Evolutionary conservation across 2,329 filamentous ascomycete genomes (phyloP), one percentile per base, ranked within the genome.

Genomic region (Trematosphaeria pertusa): DNA sequence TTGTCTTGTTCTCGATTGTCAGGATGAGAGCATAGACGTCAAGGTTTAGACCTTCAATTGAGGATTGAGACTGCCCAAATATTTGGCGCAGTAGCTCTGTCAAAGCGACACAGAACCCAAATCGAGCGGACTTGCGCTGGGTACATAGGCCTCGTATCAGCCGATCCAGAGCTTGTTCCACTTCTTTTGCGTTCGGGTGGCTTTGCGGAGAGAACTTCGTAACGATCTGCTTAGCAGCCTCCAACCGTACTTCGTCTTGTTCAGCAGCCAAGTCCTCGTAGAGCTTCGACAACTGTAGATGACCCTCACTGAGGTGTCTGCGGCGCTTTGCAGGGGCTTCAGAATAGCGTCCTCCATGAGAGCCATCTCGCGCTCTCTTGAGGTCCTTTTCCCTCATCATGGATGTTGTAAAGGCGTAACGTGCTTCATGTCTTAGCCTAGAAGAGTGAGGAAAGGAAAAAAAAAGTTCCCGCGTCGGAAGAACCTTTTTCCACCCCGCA

Each of bases 81-180:
- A 92, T 73, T 62, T 93, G 84, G 4, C 83, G 80, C 34, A 96
- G 69, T 7, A 95, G 76, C 71, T 97, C 92, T 0, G 91, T 88
- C 57, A 97, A 76, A 0, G 93, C 93, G 44, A 97, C 80, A 43
- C 91, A 96, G 70, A 96, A 97, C 3, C 94, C 94, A 39, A 94
- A 76, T 19, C 94, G 83, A 14, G 93, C 91, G 10, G 89, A 90
- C 75, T 96, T 96, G 46, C 91, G 86, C 43, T 91, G 87, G 69
- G 91, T 97, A 51, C 92, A 91, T 14, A 97, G 84, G 31, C 94
- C 94, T 43, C 89, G 85, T 69, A 97, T 90, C 28, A 99, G 78
- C 40, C 76, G 68, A 20, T 67, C 68, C 15, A 78, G 53, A 4
- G 70, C 71, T 19, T 67, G 65, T 36, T 76, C 69, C 15, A 77